Percentiles rank a stretch among this genome's conserved stretches.
phyloP scores from a whole-genome alignment of 2,329 filamentous ascomycete species.

The Diaporthe citrichinensis region DNA sequence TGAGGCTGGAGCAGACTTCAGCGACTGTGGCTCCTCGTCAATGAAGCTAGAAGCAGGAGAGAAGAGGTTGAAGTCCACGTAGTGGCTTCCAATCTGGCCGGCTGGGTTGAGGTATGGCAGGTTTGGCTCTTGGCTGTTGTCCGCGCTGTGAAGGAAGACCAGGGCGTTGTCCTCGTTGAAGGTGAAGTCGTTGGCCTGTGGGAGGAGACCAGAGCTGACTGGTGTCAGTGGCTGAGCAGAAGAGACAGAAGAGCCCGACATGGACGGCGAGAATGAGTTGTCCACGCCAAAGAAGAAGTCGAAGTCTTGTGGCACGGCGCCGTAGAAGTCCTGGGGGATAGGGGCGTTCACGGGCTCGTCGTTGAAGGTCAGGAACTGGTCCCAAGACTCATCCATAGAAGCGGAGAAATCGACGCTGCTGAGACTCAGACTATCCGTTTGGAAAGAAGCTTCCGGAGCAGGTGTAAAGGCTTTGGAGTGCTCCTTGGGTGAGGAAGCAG shows the following conservation, averaged over 20 bases:
- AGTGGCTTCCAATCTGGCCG: slow-evolving; percentile 56
- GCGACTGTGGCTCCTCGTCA: slow-evolving; percentile 60
- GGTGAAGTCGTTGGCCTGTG: slow-evolving; percentile 38
- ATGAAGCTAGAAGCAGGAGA: slow-evolving; percentile 64
- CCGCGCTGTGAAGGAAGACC: slow-evolving; percentile 22
- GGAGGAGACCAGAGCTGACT: slow-evolving; percentile 31
- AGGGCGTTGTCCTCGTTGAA: slow-evolving; percentile 43
- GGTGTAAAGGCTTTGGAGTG: slow-evolving; percentile 27
- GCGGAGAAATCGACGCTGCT: slow-evolving; percentile 12
- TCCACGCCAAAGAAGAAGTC: slow-evolving; percentile 39
- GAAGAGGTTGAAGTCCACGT: slow-evolving; percentile 70
- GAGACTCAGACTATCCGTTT: slow-evolving; percentile 39
- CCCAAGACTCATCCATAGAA: slow-evolving; percentile 36
- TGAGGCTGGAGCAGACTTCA: slow-evolving; percentile 41
- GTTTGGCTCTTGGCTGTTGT: slow-evolving; percentile 42
- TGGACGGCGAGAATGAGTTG: slow-evolving; percentile 33
- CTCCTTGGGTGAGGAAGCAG: slow-evolving; percentile 14
- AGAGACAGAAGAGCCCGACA: slow-evolving; percentile 37
- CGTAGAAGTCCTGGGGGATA: slow-evolving; percentile 36
- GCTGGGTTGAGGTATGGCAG: slow-evolving; percentile 60
- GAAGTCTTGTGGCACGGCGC: slow-evolving; percentile 39
- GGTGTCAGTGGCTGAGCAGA: slow-evolving; percentile 39
- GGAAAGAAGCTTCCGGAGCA: slow-evolving; percentile 38
- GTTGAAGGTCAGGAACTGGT: slow-evolving; percentile 39
- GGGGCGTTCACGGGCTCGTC: slow-evolving; percentile 28